phyloP scores from a whole-genome alignment of 345 rosid genomes.

The Citrus trifoliata region DNA sequence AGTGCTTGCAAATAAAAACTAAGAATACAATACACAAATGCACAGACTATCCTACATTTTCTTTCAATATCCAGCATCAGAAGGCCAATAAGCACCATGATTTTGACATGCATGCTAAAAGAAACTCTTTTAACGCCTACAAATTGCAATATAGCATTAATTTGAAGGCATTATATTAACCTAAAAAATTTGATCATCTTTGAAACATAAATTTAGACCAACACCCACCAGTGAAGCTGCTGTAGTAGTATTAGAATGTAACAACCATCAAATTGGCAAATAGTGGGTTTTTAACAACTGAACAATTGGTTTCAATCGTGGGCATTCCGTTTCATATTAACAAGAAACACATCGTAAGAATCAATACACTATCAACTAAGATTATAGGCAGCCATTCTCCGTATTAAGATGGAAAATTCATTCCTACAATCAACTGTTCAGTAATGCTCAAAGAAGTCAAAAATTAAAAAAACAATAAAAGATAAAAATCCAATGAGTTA shows the following conservation, averaged over 20 bases:
- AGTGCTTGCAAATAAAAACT: background rate
- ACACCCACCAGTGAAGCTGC: background rate
- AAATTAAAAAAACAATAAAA: background rate
- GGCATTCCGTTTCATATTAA: background rate
- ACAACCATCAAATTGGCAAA: background rate
- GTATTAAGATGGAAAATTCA: background rate
- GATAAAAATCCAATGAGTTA: background rate
- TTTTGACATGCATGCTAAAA: background rate
- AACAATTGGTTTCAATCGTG: background rate
- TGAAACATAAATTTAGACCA: background rate
- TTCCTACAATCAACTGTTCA: background rate
- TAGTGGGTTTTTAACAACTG: background rate
- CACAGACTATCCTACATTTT: background rate
- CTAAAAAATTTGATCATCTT: background rate
- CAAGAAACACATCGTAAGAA: background rate
- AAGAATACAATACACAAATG: background rate
- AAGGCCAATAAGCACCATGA: background rate
- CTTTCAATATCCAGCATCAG: background rate
- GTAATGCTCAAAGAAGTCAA: background rate
- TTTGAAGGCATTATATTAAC: background rate
- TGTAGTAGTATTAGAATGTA: background rate
- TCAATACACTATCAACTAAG: background rate
- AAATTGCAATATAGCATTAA: background rate
- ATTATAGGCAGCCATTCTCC: background rate
- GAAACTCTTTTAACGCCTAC: background rate